These are phyloP conservation scores for Talaromyces sp. DNA, from an alignment of 2,329 filamentous ascomycete genomes.

Conservation along the genomic window DNA sequence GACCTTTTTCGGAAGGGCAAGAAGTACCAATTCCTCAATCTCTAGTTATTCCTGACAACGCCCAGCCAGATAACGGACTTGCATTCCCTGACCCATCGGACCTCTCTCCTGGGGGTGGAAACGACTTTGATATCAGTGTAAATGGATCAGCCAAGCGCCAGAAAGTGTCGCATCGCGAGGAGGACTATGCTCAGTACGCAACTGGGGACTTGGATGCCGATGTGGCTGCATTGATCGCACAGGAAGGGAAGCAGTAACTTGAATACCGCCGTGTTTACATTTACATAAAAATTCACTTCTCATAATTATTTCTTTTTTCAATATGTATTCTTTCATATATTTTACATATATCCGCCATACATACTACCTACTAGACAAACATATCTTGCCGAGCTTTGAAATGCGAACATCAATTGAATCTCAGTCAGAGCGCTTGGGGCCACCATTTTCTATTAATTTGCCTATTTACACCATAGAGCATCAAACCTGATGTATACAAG, in stretches of 20 bases:
- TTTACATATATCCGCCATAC: not conserved
- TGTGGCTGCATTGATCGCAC: slow-evolving; percentile 60
- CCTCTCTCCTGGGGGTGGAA: slow-evolving; percentile 21
- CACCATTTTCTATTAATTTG: not conserved
- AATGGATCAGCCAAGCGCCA: slow-evolving; percentile 49
- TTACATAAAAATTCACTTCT: not conserved
- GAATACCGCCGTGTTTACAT: not conserved
- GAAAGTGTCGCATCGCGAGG: slow-evolving; percentile 50
- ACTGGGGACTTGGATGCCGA: slow-evolving; percentile 63
- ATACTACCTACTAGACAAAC: no score
- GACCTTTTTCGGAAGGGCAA: slow-evolving; percentile 21
- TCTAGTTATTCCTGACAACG: slow-evolving; percentile 25
- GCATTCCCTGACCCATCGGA: slow-evolving; percentile 23
- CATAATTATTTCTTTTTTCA: not conserved
- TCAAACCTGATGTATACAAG: not conserved
- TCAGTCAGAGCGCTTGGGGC: not conserved
- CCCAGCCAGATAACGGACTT: slow-evolving; percentile 19
- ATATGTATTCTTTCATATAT: not conserved
- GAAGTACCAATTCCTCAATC: slow-evolving; percentile 11
- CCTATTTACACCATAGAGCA: not conserved
- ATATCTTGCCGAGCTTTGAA: no score
- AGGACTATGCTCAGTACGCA: slow-evolving; percentile 50
- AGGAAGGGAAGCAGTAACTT: slow-evolving; percentile 37
- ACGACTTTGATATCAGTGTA: slow-evolving; percentile 27
- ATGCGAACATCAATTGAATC: not conserved